Base-by-base conservation (phyloP, 768 basidiomycete genomes). In the Leccinum longicurvipes region DNA sequence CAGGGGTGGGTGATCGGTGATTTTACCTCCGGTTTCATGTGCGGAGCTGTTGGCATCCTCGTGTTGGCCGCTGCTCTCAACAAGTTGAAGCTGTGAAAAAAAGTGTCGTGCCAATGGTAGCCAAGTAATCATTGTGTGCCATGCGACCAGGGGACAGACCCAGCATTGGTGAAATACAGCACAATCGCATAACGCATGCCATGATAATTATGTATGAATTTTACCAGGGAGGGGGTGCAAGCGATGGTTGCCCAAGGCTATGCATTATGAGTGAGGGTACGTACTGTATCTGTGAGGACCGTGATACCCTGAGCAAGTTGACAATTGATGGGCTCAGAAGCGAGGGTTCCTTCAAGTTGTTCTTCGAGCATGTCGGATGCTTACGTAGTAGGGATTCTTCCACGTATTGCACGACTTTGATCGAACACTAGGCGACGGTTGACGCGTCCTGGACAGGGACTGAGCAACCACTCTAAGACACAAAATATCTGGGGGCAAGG, bases 11-110 rank as follows among this genome's bases (percentile, higher is more conserved):
- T 45, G 36, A 44, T 56, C n/a, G 52, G 56, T 28, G 50, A 59
- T 53, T 66, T 66, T 49, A 34, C 50, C 3, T 45, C 56, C 3
- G 66, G 68, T 29, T 68, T 68, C 48, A 31, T 54, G 7, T 55
- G 56, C 0, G 66, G 67, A 0, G 57, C 45, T 49, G 31, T 60
- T 36, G 48, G 19, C 19, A 41, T 41, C 11, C 39, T 41, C 17
- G 39, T 21, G 11, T 41, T 41, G 7, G 52, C 51, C 14, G 36
- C 47, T 21, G 50, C 57, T 28, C n/a, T 65, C 25, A 21, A 51
- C 25, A 58, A 51, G 48, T 31, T 52, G 34, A 53, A 44, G n/a
- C 23, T 47, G 8, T 66, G 25, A 50, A 29, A 39, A 23, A 19
- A 19, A 11, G 11, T 24, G 27, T 4, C 31, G 12, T 24, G n/a